Evolutionary conservation across 306 rosid genomes (phyloP).

Genomic region (Quercus glauca): DNA sequence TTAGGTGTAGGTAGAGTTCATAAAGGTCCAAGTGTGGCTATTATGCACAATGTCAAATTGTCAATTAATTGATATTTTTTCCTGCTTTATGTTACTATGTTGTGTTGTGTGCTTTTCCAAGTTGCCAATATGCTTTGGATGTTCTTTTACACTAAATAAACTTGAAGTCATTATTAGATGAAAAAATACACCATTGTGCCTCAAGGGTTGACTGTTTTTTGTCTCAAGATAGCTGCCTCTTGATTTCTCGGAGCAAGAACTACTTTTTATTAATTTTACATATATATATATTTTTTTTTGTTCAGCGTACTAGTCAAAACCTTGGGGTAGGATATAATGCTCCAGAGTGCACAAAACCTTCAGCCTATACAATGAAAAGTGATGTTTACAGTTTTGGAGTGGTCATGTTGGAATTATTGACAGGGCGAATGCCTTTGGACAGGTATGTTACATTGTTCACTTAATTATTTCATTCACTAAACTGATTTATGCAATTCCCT

Average conservation of each 20-base stretch:
- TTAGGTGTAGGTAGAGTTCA: background rate
- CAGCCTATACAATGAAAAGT: conserved; percentile 64
- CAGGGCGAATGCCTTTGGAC: conserved; percentile 84
- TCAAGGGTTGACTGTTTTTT: background rate
- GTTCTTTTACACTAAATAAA: background rate
- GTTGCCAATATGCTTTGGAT: background rate
- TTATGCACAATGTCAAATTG: background rate
- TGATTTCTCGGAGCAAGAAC: background rate
- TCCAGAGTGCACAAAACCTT: conserved; percentile 75
- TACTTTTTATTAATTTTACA: background rate
- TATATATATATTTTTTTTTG: background rate
- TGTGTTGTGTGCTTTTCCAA: background rate
- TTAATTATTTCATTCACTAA: background rate
- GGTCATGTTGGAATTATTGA: conserved; percentile 83
- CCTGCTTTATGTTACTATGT: background rate
- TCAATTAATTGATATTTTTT: background rate
- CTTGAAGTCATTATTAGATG: background rate
- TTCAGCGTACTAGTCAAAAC: conserved; percentile 64
- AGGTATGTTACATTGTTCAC: conserved; percentile 38
- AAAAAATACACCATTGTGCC: background rate
- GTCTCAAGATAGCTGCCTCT: background rate
- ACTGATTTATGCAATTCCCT: background rate
- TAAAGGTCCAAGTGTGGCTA: background rate
- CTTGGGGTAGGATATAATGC: conserved; percentile 82
- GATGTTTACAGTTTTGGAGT: conserved; percentile 88